Conservation (phyloP, 2,329 filamentous ascomycete genomes). For the Penicillium sp. region DNA sequence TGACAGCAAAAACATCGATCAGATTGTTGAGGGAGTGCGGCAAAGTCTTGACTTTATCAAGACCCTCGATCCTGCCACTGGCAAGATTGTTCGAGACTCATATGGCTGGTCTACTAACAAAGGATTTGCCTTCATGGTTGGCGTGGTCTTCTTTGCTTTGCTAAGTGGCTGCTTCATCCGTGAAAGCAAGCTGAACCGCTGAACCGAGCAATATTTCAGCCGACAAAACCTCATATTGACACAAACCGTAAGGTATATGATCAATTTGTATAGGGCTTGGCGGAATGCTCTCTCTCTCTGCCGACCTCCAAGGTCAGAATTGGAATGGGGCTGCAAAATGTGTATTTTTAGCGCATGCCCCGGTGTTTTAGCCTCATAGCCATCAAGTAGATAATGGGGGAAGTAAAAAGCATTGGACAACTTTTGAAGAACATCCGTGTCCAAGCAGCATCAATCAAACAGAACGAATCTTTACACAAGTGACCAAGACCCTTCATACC, state of each 20-base stretch:
- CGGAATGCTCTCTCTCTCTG: neutral
- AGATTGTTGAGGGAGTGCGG: constrained; percentile 69
- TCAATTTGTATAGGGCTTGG: neutral
- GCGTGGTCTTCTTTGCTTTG: constrained; percentile 52
- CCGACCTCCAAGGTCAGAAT: neutral
- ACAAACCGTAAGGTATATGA: neutral
- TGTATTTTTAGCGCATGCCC: neutral
- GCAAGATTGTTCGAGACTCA: constrained; percentile 62
- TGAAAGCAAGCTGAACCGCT: constrained; percentile 56
- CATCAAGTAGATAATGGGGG: neutral
- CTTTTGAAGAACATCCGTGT: too few relatives aligned
- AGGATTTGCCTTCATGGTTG: constrained; percentile 54
- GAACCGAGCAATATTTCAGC: constrained; percentile 10
- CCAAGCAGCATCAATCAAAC: too few relatives aligned
- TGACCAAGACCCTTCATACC: too few relatives aligned
- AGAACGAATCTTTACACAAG: too few relatives aligned
- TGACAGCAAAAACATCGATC: constrained; percentile 59
- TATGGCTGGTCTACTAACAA: constrained; percentile 62
- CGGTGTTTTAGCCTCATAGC: neutral
- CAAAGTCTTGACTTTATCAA: constrained; percentile 70
- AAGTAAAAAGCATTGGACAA: neutral
- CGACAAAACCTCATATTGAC: neutral
- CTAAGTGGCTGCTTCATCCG: constrained; percentile 54
- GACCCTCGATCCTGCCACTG: constrained; percentile 61
- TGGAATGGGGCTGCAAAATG: neutral